Base-by-base conservation (phyloP, 208 protist species). In the Jaenimonas drosophilae region DNA sequence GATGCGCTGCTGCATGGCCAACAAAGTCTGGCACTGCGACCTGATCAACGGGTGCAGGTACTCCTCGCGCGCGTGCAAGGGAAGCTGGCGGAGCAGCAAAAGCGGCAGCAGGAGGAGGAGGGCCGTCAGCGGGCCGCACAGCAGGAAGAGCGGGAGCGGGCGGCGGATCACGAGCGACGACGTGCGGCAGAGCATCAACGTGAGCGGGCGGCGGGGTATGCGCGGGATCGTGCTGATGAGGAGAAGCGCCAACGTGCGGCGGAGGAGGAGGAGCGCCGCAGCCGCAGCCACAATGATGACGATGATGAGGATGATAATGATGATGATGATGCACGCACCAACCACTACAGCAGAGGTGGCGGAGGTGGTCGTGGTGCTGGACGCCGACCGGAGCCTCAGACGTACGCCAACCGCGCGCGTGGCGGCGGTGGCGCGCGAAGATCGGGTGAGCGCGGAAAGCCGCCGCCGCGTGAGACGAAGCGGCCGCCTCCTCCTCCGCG, bases 1-100 rank as follows among this genome's bases (percentile, higher is more conserved):
- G 73, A 82, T 49, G 78, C 73, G 3, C 32, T 83, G 27, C 27
- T 55, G 24, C 67, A 66, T 49, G 60, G 47, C 0, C 51, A 77
- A 33, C 44, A 74, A 29, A 56, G 69, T 3, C 32, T 66, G n/a
- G 30, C 37, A 11, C 62, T 72, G 33, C 31, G 40, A 7, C 42
- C 30, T 1, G 51, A 59, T 53, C 40, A 27, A 12, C 24, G 19
- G 2, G 49, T 78, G 6, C 48, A 56, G 24, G 51, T 42, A 4
- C 57, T 44, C 0, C 29, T 52, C 30, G 34, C 46, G 17, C 59
- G 59, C 28, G 47, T 41, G 42, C 44, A 63, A 21, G 34, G 49
- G 40, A 39, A 50, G 23, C 16, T 54, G 2, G 40, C 53, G n/a
- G 53, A 40, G 53, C 43, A 51, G 20, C 12, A 54, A 26, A n/a